Evolutionary conservation across 257 asterid species (phyloP).

Genomic region (Nicotiana paniculata): DNA sequence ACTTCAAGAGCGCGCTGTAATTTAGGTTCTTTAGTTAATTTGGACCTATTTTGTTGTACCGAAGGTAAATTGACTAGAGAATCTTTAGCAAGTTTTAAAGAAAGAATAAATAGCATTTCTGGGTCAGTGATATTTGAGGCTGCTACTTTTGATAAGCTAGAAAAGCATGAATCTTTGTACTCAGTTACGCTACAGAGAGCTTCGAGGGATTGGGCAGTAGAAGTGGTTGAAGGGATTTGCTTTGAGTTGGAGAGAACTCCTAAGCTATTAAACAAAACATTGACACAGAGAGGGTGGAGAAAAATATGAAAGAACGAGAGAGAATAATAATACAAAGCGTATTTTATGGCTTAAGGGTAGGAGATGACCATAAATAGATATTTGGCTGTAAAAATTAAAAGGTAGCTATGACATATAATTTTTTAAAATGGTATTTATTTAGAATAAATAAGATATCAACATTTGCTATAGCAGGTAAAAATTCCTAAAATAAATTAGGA

Average conservation of each 20-base stretch:
- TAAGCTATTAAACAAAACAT: no score
- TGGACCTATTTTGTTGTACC: constrained; percentile 26
- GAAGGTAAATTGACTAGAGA: constrained; percentile 26
- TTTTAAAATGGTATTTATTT: no score
- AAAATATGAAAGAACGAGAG: no score
- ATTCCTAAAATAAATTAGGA: no score
- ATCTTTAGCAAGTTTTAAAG: constrained; percentile 32
- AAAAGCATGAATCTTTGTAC: constrained; percentile 42
- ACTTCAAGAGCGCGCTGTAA: constrained; percentile 48
- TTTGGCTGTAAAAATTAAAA: no score
- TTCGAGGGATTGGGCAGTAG: constrained; percentile 34
- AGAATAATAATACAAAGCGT: no score
- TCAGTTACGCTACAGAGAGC: constrained; percentile 59
- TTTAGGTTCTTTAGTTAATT: constrained; percentile 16
- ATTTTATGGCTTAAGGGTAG: no score
- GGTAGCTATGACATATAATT: no score
- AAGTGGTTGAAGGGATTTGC: not conserved
- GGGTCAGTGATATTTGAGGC: constrained; percentile 48
- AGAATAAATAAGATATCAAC: no score
- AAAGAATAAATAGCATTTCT: constrained; percentile 37
- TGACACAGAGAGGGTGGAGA: no score
- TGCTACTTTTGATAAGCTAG: constrained; percentile 18
- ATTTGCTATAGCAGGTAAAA: no score
- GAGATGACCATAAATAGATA: no score
- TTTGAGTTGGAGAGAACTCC: not conserved